phyloP scores from a whole-genome alignment of 805 yeast genomes.

The Saturnispora dispora region DNA sequence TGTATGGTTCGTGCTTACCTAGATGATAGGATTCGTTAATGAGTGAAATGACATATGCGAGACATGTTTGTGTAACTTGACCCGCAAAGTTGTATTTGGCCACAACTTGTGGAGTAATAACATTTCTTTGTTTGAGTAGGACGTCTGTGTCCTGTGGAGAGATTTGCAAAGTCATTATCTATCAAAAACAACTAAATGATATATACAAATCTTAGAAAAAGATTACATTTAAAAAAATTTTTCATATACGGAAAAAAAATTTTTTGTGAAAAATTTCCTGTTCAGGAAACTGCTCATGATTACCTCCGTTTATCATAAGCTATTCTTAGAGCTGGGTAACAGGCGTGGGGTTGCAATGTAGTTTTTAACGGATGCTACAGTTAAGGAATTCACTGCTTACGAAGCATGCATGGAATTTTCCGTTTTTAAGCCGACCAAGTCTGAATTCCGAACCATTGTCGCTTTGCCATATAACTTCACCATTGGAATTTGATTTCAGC shows the following conservation, averaged over 20 bases:
- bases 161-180: conserved; percentile 60
- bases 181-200: neutral
- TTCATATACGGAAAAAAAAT: conserved; percentile 1
- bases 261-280: neutral
- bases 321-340: neutral
- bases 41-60: conserved; percentile 54
- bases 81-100: conserved; percentile 88
- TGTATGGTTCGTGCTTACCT: conserved; percentile 37
- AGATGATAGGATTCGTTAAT: conserved; percentile 70
- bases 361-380: neutral
- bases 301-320: neutral
- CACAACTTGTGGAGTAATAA: conserved; percentile 48
- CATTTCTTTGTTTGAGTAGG: conserved; percentile 63
- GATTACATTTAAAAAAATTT: conserved; percentile 1
- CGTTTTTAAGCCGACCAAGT: neutral
- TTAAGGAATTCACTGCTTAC: neutral
- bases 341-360: neutral
- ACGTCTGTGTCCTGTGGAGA: conserved; percentile 67
- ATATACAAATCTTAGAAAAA: neutral
- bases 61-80: conserved; percentile 75
- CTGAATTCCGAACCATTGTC: neutral
- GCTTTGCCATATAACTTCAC: conserved; percentile 25
- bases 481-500: conserved; percentile 25
- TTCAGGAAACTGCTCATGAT: neutral
- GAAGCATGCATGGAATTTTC: neutral